phyloP scores from a whole-genome alignment of 176 grass and related monocot species.

The Cenchrus americanus region DNA sequence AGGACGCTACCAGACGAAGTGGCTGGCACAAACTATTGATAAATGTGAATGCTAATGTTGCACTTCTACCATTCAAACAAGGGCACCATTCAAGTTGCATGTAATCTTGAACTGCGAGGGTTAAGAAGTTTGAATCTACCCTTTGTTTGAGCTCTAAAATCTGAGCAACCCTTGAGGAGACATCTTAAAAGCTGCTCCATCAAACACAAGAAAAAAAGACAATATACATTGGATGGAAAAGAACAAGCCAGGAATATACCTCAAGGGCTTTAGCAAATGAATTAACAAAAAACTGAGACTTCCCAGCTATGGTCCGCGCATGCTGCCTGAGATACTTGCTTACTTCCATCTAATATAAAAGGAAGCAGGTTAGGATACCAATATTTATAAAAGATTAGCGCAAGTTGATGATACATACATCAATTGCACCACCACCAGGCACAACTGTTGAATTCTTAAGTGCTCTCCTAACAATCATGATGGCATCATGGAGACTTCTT shows the following conservation, averaged over 20 bases:
- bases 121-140: not conserved
- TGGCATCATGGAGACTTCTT: slow-evolving; percentile 94
- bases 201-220: not conserved
- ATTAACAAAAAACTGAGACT: slow-evolving; percentile 95
- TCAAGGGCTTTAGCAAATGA: slow-evolving; percentile 96
- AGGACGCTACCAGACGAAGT: not conserved
- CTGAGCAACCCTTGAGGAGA: not conserved
- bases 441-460: slow-evolving; percentile 96
- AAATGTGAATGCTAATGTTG: not conserved
- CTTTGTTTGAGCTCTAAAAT: not conserved
- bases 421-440: slow-evolving; percentile 90
- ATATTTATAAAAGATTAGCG: not conserved
- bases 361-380: not conserved
- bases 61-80: not conserved
- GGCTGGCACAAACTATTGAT: not conserved
- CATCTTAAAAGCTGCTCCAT: not conserved
- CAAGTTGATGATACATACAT: slow-evolving; percentile 52
- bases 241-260: slow-evolving; percentile 39
- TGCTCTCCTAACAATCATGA: slow-evolving; percentile 98
- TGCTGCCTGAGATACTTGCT: slow-evolving; percentile 82
- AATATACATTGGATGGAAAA: not conserved
- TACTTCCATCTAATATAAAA: slow-evolving; percentile 79
- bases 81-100: not conserved
- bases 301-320: slow-evolving; percentile 78
- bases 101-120: not conserved